These are phyloP conservation scores for Aureobasidium sp. DNA, from an alignment of 2,329 filamentous ascomycete species.

Conservation along the genomic window DNA sequence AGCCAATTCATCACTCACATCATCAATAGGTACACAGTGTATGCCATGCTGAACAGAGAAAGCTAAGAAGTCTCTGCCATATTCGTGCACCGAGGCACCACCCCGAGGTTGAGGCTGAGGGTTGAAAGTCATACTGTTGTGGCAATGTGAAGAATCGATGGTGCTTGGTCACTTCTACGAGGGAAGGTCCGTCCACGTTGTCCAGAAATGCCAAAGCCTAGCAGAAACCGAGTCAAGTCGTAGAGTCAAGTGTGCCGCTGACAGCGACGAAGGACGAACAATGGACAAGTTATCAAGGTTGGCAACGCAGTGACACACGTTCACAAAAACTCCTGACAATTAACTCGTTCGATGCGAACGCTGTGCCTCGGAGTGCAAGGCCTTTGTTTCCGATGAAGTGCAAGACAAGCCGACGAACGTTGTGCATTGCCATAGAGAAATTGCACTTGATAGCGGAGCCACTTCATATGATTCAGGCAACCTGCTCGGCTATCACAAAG, in stretches of 20 bases:
- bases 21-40: slow-evolving; percentile 29
- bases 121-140: neutral
- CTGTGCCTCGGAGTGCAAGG: neutral
- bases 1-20: slow-evolving; percentile 21
- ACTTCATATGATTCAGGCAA: neutral
- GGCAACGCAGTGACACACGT: neutral
- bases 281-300: neutral
- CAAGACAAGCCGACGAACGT: slow-evolving; percentile 2
- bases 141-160: neutral
- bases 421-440: neutral
- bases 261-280: neutral
- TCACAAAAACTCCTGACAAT: neutral
- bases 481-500: neutral
- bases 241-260: neutral
- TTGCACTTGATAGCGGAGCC: no score
- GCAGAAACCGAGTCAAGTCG: neutral
- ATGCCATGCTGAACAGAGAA: slow-evolving; percentile 20
- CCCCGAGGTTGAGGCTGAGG: slow-evolving; percentile 22
- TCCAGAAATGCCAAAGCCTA: neutral
- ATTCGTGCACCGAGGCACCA: slow-evolving; percentile 19
- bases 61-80: slow-evolving; percentile 21
- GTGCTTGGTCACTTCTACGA: neutral
- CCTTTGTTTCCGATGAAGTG: neutral
- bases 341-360: neutral
- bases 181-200: neutral